Percentiles rank a stretch among this genome's conserved stretches.
These are phyloP conservation scores for Mycena filopes DNA, from an alignment of 768 basidiomycete species.

Conservation along the genomic window DNA sequence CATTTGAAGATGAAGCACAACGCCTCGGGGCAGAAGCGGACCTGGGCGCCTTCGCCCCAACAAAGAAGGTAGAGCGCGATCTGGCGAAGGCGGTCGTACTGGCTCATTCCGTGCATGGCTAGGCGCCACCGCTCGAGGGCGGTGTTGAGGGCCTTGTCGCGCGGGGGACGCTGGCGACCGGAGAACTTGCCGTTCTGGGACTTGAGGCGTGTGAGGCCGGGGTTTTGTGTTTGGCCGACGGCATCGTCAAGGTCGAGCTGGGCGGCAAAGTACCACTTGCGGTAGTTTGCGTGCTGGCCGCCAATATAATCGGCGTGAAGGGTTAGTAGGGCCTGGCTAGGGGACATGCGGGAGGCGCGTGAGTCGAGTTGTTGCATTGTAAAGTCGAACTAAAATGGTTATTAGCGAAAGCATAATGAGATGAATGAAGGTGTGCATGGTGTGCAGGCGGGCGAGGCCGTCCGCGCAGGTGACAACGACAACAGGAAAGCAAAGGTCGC, in stretches of 20 bases:
- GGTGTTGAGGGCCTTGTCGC: constrained; percentile 75
- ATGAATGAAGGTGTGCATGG: too few species aligned
- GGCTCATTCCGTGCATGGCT: constrained; percentile 99
- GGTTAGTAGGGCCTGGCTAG: constrained; percentile 93
- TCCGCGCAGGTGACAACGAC: too few species aligned
- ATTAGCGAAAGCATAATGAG: background rate
- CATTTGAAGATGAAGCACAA: constrained; percentile 99
- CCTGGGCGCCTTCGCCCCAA: constrained; percentile 99
- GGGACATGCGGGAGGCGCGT: constrained; percentile 96
- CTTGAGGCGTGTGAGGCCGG: constrained; percentile 83
- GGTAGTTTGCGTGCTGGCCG: constrained; percentile 97
- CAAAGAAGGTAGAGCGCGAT: constrained; percentile 94
- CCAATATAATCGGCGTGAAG: constrained; percentile 99
- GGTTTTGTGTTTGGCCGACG: constrained; percentile 91
- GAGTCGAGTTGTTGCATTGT: constrained; percentile 98
- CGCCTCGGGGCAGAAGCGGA: constrained; percentile 96
- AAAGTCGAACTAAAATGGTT: constrained; percentile 83
- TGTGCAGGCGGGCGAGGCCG: too few species aligned
- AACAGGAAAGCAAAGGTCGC: too few species aligned
- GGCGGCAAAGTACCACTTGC: constrained; percentile 99
- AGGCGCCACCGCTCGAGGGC: constrained; percentile 95
- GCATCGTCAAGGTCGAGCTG: constrained; percentile 99
- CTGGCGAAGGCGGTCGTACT: constrained; percentile 96
- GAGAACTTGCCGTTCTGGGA: constrained; percentile 63
- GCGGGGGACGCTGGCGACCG: constrained; percentile 55